These are phyloP conservation scores for Lichtheimia ramosa DNA, from an alignment of 371 early-diverging fungal species.

Conservation along the genomic window DNA sequence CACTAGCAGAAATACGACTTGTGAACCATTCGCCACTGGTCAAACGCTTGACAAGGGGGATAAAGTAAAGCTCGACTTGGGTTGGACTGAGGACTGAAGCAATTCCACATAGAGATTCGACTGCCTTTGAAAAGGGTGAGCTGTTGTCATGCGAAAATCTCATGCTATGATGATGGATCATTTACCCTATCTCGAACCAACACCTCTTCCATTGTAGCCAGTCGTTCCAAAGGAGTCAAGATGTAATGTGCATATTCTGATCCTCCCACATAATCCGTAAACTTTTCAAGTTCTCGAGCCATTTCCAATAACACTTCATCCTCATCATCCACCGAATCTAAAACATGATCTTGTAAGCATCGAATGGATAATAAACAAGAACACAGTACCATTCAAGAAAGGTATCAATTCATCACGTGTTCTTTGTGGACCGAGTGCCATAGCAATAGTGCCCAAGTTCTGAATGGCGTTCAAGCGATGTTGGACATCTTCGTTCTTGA, in stretches of 20 bases:
- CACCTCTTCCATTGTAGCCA: conserved; percentile 96
- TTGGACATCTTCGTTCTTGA: conserved; percentile 95
- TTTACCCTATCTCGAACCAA: conserved; percentile 92
- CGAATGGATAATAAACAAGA: too few relatives aligned
- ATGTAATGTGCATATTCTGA: conserved; percentile 83
- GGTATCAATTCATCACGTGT: conserved; percentile 96
- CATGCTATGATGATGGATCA: neutral
- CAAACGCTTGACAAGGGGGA: conserved; percentile 90
- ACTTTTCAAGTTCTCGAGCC: conserved; percentile 91
- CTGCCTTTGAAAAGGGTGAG: conserved; percentile 66
- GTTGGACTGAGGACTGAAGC: conserved; percentile 64
- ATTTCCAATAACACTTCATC: conserved; percentile 93
- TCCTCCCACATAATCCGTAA: conserved; percentile 92
- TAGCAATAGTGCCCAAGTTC: conserved; percentile 91
- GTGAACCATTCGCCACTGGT: conserved; percentile 97
- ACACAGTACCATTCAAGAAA: conserved; percentile 86
- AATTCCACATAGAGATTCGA: conserved; percentile 88
- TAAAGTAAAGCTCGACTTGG: conserved; percentile 86
- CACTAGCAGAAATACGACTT: conserved; percentile 90
- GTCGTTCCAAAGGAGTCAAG: conserved; percentile 89
- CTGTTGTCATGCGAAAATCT: neutral
- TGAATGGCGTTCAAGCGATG: conserved; percentile 93
- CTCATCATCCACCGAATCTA: conserved; percentile 97
- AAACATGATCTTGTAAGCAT: too few relatives aligned
- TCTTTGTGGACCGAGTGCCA: conserved; percentile 94